Evolutionary conservation across 2,329 filamentous ascomycete species (phyloP).

Genomic region (Arthrinium puccinioides): DNA sequence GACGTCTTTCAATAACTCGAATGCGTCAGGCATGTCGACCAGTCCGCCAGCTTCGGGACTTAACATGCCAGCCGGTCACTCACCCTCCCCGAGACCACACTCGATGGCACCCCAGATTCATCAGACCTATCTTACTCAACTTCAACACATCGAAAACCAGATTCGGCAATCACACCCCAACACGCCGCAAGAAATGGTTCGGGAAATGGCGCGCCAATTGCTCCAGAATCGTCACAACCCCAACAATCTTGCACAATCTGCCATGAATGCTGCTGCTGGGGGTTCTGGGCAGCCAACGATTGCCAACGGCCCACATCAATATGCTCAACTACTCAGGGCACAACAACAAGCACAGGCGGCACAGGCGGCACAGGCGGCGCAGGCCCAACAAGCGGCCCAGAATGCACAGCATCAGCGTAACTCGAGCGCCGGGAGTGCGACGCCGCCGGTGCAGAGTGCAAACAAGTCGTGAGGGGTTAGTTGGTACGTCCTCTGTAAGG

Average conservation of each 20-base stretch:
- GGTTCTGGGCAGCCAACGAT: slow-evolving; percentile 39
- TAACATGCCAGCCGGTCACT: slow-evolving; percentile 37
- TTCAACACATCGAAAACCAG: slow-evolving; percentile 44
- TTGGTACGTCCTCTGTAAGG: too few species aligned
- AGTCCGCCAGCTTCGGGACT: slow-evolving; percentile 34
- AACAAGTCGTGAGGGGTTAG: slow-evolving; percentile 2
- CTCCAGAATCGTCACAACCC: slow-evolving; percentile 36
- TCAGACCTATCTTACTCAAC: slow-evolving; percentile 38
- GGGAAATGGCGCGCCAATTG: slow-evolving; percentile 45
- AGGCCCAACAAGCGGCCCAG: slow-evolving; percentile 8
- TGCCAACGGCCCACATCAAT: slow-evolving; percentile 49
- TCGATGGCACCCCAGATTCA: slow-evolving; percentile 34
- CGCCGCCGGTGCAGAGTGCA: slow-evolving; percentile 7
- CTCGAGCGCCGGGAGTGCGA: slow-evolving; percentile 7
- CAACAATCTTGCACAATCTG: slow-evolving; percentile 31
- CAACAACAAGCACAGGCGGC: slow-evolving; percentile 38
- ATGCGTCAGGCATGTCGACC: slow-evolving; percentile 33
- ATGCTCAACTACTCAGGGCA: slow-evolving; percentile 49
- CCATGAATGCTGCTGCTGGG: slow-evolving; percentile 48
- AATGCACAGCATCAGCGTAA: slow-evolving; percentile 19
- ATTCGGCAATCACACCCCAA: slow-evolving; percentile 45
- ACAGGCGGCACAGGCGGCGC: slow-evolving; percentile 26
- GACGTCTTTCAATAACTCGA: slow-evolving; percentile 38
- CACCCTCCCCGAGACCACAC: slow-evolving; percentile 36
- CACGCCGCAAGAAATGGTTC: slow-evolving; percentile 39